Conservation (phyloP, 129 eudicot species). For the Lactuca saligna region DNA sequence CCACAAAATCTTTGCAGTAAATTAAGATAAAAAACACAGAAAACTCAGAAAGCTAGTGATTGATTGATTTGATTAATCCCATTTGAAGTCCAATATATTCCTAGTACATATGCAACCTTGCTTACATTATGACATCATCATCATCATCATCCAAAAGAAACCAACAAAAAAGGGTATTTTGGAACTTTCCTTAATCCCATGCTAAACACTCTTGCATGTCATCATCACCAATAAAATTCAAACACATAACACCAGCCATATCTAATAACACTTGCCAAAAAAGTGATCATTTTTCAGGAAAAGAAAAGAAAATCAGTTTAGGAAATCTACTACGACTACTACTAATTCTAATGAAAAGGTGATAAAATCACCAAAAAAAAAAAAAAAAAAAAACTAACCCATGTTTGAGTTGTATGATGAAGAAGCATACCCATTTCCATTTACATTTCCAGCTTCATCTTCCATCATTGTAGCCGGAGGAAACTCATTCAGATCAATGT, state of each 20-base stretch:
- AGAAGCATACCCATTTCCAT: conserved; percentile 30
- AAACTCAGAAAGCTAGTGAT: conserved; percentile 10
- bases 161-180: conserved; percentile 32
- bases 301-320: background rate
- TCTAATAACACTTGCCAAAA: conserved; percentile 8
- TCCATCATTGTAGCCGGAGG: conserved; percentile 36
- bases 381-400: conserved; percentile 19
- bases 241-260: conserved; percentile 26
- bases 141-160: conserved; percentile 6
- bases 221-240: conserved; percentile 29
- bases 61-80: conserved; percentile 23
- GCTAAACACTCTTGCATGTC: conserved; percentile 27
- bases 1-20: conserved; percentile 31
- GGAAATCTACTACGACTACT: background rate
- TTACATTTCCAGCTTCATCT: conserved; percentile 22
- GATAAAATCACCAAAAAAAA: background rate
- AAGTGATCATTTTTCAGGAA: conserved; percentile 13
- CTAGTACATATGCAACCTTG: conserved; percentile 25
- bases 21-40: conserved; percentile 21
- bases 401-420: conserved; percentile 41
- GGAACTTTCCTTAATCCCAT: conserved; percentile 27
- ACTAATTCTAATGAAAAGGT: background rate
- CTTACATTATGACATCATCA: conserved; percentile 36
- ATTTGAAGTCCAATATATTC: conserved; percentile 22
- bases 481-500: conserved; percentile 57